These are phyloP conservation scores for Ganoderma resinaceum DNA, from an alignment of 1,284 basidiomycete genomes.

Conservation along the genomic window DNA sequence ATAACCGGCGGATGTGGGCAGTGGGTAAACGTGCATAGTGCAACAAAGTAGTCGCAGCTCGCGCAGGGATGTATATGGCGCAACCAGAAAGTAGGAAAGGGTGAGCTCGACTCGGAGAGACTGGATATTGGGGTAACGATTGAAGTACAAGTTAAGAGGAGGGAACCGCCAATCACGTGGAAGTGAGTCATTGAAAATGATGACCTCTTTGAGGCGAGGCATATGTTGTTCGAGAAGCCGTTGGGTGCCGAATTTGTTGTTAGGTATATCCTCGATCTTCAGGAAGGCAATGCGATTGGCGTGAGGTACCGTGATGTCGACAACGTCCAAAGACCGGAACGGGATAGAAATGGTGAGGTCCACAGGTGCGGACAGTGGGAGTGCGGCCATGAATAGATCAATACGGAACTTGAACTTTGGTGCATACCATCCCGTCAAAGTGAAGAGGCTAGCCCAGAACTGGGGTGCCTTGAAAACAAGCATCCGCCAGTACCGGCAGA, in stretches of 20 bases:
- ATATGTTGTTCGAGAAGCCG: neutral
- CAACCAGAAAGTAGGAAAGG: neutral
- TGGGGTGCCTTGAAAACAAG: neutral
- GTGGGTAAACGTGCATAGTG: neutral
- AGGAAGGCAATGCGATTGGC: neutral
- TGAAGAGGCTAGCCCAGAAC: conserved; percentile 3
- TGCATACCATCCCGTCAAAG: neutral
- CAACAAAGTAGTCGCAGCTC: neutral
- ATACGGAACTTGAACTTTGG: neutral
- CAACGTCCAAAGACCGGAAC: neutral
- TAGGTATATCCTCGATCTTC: neutral
- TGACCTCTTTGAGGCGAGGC: neutral
- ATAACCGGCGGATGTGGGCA: neutral
- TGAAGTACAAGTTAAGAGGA: neutral
- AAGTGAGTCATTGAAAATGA: neutral
- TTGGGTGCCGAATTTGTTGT: no score
- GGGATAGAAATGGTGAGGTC: neutral
- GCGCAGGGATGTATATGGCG: neutral
- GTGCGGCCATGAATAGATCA: neutral
- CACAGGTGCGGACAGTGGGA: neutral
- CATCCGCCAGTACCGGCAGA: neutral
- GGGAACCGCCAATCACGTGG: neutral
- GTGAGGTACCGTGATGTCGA: neutral
- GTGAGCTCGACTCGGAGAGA: neutral
- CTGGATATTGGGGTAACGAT: neutral